These are phyloP conservation scores for Starmerella scarabaei DNA, from an alignment of 805 yeast species.

Conservation along the genomic window DNA sequence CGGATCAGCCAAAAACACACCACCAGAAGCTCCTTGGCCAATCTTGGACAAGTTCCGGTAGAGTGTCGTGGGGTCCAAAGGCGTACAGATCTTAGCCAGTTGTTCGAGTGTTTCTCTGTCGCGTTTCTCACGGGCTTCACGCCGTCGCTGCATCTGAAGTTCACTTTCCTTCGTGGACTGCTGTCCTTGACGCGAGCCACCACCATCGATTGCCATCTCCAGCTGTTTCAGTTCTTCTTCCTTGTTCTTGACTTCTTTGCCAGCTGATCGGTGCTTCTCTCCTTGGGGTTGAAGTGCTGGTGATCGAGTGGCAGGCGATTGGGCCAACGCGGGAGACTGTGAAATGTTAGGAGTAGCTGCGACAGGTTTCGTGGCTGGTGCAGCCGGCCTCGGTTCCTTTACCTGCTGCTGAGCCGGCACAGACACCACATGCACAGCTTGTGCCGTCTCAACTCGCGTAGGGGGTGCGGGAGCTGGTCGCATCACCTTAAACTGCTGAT, in stretches of 20 bases:
- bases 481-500: constrained; percentile 3
- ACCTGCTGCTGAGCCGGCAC: neutral
- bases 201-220: constrained; percentile 10
- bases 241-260: constrained; percentile 17
- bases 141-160: constrained; percentile 30
- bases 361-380: neutral
- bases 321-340: neutral
- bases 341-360: neutral
- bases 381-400: neutral
- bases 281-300: neutral
- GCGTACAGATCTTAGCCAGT: constrained; percentile 62
- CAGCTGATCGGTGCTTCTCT: constrained; percentile 4
- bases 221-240: constrained; percentile 21
- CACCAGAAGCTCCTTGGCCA: constrained; percentile 98
- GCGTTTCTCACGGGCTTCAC: constrained; percentile 63
- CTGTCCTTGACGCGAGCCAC: neutral
- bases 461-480: constrained; percentile 11
- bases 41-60: constrained; percentile 43
- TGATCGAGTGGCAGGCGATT: neutral
- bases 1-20: constrained; percentile 71
- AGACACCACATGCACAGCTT: neutral
- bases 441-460: neutral
- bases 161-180: constrained; percentile 3
- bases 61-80: constrained; percentile 65
- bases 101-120: constrained; percentile 62